Base-by-base conservation (phyloP, 441 rosid genomes). In the Pelargonium myrrhifolium region DNA sequence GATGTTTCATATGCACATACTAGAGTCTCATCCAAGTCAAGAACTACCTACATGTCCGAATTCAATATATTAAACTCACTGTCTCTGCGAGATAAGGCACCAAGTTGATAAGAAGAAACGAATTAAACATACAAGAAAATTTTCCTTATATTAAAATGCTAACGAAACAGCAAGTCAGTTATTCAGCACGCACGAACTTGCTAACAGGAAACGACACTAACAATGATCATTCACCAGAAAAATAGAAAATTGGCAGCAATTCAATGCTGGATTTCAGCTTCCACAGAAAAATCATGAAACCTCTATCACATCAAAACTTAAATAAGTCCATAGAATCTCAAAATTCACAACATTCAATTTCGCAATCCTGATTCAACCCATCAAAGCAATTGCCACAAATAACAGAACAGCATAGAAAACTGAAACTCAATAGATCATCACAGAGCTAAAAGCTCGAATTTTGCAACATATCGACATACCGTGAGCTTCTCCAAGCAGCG, bases 11-110 rank as follows among this genome's bases (percentile, higher is more conserved):
- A 79, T 40, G 83, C 76, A 71, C 80, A 79, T 4, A 79, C 74
- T 37, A 79, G 67, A 59, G 83, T 79, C 76, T 79, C 83, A 26
- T 79, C 83, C 65, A 79, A 76, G 75, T 79, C 83, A 6, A 79
- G 80, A 66, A 79, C 78, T 24, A 79, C 77, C 83, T 79, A 65
- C 70, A 64, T 45, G 26, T 18, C 62, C 49, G 21, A n/a, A 21
- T 9, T 14, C 68, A n/a, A 47, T 14, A 3, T 15, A 68, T 68
- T 20, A 68, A 69, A 39, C 45, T 7, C 71, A 10, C 17, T 22
- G 37, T 49, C 63, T 72, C 49, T 14, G 20, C 40, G 0, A n/a
- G 20, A 15, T 15, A 51, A 51, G 5, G 18, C 8, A 15, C 9
- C 6, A 15, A 51, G 17, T 51, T 15, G 17, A n/a, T 49, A 14